These are phyloP conservation scores for Cephalotrichum gorgonifer DNA, from an alignment of 2,329 filamentous ascomycete genomes.

Conservation along the genomic window DNA sequence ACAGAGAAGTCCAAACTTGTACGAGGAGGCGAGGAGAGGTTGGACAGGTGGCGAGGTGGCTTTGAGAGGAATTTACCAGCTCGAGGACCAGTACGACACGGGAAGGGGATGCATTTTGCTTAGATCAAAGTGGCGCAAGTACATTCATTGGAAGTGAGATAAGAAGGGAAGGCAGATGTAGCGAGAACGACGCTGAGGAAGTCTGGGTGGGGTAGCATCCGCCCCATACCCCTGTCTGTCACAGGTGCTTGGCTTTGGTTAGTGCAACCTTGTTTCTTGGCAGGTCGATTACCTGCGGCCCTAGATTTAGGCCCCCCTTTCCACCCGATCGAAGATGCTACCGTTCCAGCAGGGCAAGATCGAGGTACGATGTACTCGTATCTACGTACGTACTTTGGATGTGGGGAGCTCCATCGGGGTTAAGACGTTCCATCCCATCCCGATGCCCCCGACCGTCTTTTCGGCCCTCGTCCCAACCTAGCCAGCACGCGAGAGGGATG, in stretches of 20 bases:
- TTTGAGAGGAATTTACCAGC: too few relatives aligned
- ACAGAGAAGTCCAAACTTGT: not conserved
- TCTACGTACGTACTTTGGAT: too few relatives aligned
- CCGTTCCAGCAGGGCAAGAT: not conserved
- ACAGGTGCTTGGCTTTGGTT: not conserved
- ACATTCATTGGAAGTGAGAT: too few relatives aligned
- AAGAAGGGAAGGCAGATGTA: too few relatives aligned
- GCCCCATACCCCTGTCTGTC: not conserved
- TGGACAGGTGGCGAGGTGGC: not conserved
- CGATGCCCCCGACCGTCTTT: too few relatives aligned
- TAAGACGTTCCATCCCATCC: too few relatives aligned
- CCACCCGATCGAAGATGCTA: not conserved
- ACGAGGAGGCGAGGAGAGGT: not conserved
- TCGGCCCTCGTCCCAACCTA: not conserved
- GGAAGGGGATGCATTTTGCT: too few relatives aligned
- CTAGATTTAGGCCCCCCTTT: not conserved
- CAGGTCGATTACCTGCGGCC: constrained; percentile 1
- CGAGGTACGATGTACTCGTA: not conserved
- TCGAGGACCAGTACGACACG: too few relatives aligned
- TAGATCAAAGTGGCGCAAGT: too few relatives aligned
- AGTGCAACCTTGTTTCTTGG: constrained; percentile 2
- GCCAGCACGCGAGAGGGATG: not conserved
- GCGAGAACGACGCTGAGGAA: too few relatives aligned
- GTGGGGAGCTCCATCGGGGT: too few relatives aligned
- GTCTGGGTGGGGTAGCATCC: not conserved